Evolutionary conservation across 225 moss, liverwort and hornwort genomes (phyloP).

Genomic region (Physcomitrellopsis africana): DNA sequence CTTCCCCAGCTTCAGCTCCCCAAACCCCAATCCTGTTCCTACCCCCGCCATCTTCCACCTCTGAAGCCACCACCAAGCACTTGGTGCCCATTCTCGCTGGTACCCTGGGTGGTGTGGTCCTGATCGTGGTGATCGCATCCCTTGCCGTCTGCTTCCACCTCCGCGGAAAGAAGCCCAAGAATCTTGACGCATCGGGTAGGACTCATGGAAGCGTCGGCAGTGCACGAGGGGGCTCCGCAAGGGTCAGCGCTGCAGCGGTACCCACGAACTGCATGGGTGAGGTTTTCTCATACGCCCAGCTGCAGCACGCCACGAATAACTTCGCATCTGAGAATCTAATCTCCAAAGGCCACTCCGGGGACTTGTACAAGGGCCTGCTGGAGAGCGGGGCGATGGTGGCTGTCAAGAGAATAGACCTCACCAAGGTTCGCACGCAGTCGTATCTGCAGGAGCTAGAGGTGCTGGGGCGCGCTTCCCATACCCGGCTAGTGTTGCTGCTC

Average conservation of each 20-base stretch:
- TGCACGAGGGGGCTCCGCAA: slow-evolving; percentile 49
- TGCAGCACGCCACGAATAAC: slow-evolving; percentile 81
- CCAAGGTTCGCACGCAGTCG: slow-evolving; percentile 81
- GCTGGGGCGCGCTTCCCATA: slow-evolving; percentile 70
- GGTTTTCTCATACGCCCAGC: slow-evolving; percentile 69
- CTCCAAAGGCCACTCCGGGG: slow-evolving; percentile 76
- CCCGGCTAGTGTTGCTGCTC: slow-evolving; percentile 66
- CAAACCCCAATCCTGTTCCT: neutral
- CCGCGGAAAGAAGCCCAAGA: slow-evolving; percentile 33
- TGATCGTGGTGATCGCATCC: slow-evolving; percentile 62
- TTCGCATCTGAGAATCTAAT: slow-evolving; percentile 73
- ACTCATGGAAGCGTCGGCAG: slow-evolving; percentile 49
- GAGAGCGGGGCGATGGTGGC: slow-evolving; percentile 68
- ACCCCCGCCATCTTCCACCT: neutral
- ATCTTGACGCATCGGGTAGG: slow-evolving; percentile 33
- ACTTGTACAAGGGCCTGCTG: slow-evolving; percentile 76
- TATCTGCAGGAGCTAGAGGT: slow-evolving; percentile 92
- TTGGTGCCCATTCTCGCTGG: slow-evolving; percentile 77
- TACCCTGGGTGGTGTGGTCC: slow-evolving; percentile 65
- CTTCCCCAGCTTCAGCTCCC: slow-evolving; percentile 32
- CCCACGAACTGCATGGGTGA: slow-evolving; percentile 75
- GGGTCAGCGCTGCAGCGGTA: slow-evolving; percentile 44
- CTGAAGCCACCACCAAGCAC: slow-evolving; percentile 24
- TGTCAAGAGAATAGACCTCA: slow-evolving; percentile 77
- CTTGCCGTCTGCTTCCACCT: slow-evolving; percentile 63